Conservation (phyloP, 2,329 filamentous ascomycete genomes). For the Diaporthe destruens region DNA sequence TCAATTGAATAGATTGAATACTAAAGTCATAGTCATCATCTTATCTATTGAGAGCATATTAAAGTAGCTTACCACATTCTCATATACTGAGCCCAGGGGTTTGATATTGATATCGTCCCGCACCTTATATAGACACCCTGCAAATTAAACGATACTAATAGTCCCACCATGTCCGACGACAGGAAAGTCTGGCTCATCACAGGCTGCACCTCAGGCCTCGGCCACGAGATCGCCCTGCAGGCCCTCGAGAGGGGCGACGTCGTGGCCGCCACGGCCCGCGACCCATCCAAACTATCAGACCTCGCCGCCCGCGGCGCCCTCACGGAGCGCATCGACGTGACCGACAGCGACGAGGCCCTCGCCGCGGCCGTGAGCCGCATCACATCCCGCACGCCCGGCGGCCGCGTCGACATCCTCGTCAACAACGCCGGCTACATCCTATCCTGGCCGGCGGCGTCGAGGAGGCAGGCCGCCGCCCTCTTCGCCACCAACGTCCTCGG, state of each 20-base stretch:
- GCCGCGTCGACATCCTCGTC: constrained; percentile 69
- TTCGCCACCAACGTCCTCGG: constrained; percentile 71
- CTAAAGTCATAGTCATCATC: not conserved
- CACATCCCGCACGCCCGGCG: constrained; percentile 61
- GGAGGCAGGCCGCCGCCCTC: constrained; percentile 59
- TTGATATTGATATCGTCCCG: not conserved
- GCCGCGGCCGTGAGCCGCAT: constrained; percentile 62
- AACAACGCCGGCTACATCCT: constrained; percentile 64
- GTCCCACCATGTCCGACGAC: not conserved
- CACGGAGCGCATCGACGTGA: constrained; percentile 67
- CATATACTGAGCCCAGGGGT: too few species aligned
- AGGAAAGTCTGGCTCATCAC: constrained; percentile 16
- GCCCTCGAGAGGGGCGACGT: constrained; percentile 4
- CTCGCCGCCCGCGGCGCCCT: constrained; percentile 58
- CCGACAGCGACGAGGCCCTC: constrained; percentile 57
- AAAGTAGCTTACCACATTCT: too few species aligned
- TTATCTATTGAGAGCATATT: not conserved
- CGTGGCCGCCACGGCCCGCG: constrained; percentile 70
- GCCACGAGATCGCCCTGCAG: not conserved
- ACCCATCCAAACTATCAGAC: constrained; percentile 59
- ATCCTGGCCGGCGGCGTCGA: constrained; percentile 52
- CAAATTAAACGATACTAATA: not conserved
- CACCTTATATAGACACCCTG: not conserved
- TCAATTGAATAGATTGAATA: not conserved
- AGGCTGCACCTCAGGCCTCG: constrained; percentile 21